Evolutionary conservation across 495 filamentous ascomycete species (phyloP).

Genomic region (Aspergillus haitiensis): DNA sequence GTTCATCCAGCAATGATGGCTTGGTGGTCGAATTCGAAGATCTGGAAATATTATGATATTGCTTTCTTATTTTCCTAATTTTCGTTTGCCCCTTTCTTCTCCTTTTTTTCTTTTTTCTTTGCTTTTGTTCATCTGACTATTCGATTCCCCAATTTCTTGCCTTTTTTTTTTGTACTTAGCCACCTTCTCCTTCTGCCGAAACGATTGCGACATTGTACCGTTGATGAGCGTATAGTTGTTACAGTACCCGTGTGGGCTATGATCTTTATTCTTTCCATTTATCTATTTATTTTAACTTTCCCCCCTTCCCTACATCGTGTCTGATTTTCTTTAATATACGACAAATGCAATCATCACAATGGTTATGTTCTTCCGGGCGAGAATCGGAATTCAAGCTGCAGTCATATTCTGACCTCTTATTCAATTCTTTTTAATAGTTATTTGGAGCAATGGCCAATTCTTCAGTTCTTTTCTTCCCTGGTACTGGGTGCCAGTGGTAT

Average conservation of each 20-base stretch:
- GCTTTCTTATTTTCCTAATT: neutral
- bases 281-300: neutral
- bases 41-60: slow-evolving; percentile 53
- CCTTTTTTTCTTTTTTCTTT: neutral
- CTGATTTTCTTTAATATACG: no score
- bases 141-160: no score
- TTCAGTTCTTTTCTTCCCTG: neutral
- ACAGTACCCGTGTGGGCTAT: neutral
- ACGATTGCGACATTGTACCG: neutral
- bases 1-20: slow-evolving; percentile 35
- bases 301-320: no score
- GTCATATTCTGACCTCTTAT: neutral
- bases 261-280: neutral
- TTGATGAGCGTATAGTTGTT: neutral
- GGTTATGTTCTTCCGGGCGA: neutral
- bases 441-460: neutral
- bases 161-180: no score
- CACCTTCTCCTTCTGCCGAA: no score
- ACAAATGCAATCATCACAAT: no score
- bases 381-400: neutral
- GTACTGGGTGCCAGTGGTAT: no score
- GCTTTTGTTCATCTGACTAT: neutral
- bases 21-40: slow-evolving; percentile 59
- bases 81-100: neutral
- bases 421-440: neutral